These are phyloP conservation scores for Pseudozyma sp. DNA, from an alignment of 1,284 basidiomycete species.

Conservation along the genomic window DNA sequence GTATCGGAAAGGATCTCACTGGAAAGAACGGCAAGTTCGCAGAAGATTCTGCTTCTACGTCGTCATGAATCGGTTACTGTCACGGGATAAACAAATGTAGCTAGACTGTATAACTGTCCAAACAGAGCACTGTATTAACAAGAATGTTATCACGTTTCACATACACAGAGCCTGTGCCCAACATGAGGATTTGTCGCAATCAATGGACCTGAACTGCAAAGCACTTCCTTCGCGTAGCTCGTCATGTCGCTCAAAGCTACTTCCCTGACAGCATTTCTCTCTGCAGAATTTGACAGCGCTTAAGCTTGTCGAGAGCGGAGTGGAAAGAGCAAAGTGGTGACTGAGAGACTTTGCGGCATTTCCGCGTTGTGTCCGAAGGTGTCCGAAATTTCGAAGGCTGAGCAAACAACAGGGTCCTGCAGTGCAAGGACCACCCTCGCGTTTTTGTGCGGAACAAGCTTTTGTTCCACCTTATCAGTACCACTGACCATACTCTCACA, in stretches of 20 bases:
- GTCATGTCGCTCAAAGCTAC: neutral
- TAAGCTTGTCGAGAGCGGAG: neutral
- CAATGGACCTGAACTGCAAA: too few relatives aligned
- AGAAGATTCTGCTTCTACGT: constrained; percentile 4
- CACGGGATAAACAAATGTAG: too few relatives aligned
- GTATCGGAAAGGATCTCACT: constrained; percentile 71
- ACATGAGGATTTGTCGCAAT: too few relatives aligned
- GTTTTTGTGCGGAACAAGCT: neutral
- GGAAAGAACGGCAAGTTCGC: constrained; percentile 34
- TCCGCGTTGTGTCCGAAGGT: constrained; percentile 3
- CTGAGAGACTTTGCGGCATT: constrained; percentile 2
- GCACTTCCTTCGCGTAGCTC: too few relatives aligned
- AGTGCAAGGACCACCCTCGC: constrained; percentile 22
- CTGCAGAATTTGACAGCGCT: constrained; percentile 10
- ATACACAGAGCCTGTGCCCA: too few relatives aligned
- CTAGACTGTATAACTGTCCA: too few relatives aligned
- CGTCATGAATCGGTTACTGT: constrained; percentile 3
- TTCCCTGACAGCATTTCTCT: too few relatives aligned
- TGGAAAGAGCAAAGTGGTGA: constrained; percentile 6
- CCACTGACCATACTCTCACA: neutral
- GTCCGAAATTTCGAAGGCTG: constrained; percentile 13
- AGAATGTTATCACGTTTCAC: too few relatives aligned
- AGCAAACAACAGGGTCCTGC: neutral
- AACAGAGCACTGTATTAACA: too few relatives aligned
- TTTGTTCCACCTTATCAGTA: constrained; percentile 16